phyloP scores from a whole-genome alignment of 768 basidiomycete species.

The Multifurca ochricompacta region DNA sequence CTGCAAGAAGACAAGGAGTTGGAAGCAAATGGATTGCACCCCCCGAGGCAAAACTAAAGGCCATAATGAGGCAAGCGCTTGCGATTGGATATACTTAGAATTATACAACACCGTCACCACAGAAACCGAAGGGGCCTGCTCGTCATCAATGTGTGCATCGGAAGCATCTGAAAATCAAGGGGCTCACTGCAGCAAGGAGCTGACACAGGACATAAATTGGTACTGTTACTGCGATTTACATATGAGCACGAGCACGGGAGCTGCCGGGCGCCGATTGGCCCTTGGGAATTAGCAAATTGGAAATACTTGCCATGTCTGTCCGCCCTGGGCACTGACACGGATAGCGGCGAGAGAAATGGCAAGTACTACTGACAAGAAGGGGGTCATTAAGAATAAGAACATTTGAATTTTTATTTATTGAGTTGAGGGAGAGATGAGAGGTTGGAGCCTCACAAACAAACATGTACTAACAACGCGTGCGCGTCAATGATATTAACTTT shows the following conservation, averaged over 20 bases:
- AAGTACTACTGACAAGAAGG: neutral
- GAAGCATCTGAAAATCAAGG: neutral
- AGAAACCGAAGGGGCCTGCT: conserved; percentile 47
- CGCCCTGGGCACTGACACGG: conserved; percentile 21
- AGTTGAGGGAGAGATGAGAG: no score
- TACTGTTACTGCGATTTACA: conserved; percentile 35
- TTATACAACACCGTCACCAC: conserved; percentile 37
- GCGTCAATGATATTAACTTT: no score
- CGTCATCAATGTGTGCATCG: neutral
- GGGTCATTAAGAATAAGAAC: neutral
- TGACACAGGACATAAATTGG: conserved; percentile 30
- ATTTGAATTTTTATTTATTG: no score
- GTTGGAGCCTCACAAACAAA: no score
- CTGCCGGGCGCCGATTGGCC: neutral
- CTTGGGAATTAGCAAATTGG: neutral
- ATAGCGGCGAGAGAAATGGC: conserved; percentile 12
- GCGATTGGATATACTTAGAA: neutral
- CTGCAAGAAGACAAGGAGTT: conserved; percentile 54
- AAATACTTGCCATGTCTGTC: conserved; percentile 21
- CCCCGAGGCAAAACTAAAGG: conserved; percentile 70
- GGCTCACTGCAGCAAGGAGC: conserved; percentile 40
- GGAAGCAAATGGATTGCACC: conserved; percentile 78
- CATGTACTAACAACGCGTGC: no score
- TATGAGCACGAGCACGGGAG: no score
- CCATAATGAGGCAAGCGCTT: neutral